These are phyloP conservation scores for Fusarium sp. DNA, from an alignment of 2,329 filamentous ascomycete species.

Conservation along the genomic window DNA sequence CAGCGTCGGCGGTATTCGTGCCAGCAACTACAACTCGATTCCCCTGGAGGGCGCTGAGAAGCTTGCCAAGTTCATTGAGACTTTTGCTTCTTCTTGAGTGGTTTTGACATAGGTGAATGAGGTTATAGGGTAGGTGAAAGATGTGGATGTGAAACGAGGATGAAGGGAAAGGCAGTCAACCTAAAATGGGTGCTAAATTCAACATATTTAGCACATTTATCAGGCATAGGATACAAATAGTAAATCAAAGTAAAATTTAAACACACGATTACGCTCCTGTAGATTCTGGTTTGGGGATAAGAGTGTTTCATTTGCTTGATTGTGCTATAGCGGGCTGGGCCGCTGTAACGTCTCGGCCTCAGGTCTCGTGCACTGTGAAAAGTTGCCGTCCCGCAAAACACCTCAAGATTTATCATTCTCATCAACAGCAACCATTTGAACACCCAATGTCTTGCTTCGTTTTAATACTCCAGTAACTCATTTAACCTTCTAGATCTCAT, in stretches of 20 bases:
- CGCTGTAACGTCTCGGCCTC: not conserved
- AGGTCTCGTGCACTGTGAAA: not conserved
- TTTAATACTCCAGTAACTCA: not conserved
- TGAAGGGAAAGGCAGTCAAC: constrained; percentile 13
- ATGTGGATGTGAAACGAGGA: not conserved
- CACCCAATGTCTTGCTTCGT: not conserved
- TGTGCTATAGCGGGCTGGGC: not conserved
- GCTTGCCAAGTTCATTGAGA: constrained; percentile 71
- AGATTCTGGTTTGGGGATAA: not conserved
- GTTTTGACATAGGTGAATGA: not conserved
- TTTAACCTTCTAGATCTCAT: not conserved
- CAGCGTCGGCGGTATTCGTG: constrained; percentile 76
- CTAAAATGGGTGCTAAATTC: constrained; percentile 30
- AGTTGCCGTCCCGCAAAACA: not conserved
- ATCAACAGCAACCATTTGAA: not conserved
- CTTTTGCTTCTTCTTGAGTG: constrained; percentile 56
- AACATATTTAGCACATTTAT: constrained; percentile 32
- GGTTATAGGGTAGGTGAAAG: not conserved
- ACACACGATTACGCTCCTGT: not conserved
- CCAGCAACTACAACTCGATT: constrained; percentile 91
- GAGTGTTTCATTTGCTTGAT: not conserved
- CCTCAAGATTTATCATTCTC: not conserved
- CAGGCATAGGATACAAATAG: not conserved
- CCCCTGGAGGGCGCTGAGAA: constrained; percentile 74
- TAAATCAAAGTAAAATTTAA: not conserved